Conservation (phyloP, 2,329 filamentous ascomycete genomes). For the Pseudogymnoascus sp. region DNA sequence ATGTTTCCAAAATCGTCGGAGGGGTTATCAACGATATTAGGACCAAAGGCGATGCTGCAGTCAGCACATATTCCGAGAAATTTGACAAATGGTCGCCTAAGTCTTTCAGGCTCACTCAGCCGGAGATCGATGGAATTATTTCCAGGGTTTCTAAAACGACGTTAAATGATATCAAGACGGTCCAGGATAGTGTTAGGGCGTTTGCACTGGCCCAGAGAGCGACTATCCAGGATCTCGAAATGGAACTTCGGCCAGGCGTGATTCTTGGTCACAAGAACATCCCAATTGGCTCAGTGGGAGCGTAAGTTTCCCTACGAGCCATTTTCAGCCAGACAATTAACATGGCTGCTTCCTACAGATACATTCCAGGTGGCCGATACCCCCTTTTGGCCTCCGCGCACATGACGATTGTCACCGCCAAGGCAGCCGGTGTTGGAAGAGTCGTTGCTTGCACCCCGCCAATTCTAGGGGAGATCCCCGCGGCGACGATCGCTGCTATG, state of each 20-base stretch:
- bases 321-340: too few species aligned
- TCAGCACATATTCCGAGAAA: slow-evolving; percentile 42
- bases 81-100: slow-evolving; percentile 47
- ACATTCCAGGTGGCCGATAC: slow-evolving; percentile 46
- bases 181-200: slow-evolving; percentile 41
- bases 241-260: slow-evolving; percentile 44
- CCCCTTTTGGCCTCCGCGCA: slow-evolving; percentile 46
- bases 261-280: slow-evolving; percentile 44
- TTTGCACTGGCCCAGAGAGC: slow-evolving; percentile 43
- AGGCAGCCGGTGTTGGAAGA: slow-evolving; percentile 48
- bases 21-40: too few species aligned
- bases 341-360: too few species aligned
- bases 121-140: slow-evolving; percentile 41
- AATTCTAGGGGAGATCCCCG: too few species aligned
- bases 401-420: slow-evolving; percentile 50
- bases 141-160: slow-evolving; percentile 39
- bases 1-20: not conserved
- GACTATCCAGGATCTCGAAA: slow-evolving; percentile 42
- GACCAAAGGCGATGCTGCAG: too few species aligned
- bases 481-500: slow-evolving; percentile 44
- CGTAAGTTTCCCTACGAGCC: slow-evolving; percentile 32
- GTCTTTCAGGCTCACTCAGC: slow-evolving; percentile 40
- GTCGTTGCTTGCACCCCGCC: too few species aligned
- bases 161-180: slow-evolving; percentile 47
- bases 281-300: slow-evolving; percentile 40